Base-by-base conservation (phyloP, 2,329 filamentous ascomycete genomes). In the Fusarium poae region DNA sequence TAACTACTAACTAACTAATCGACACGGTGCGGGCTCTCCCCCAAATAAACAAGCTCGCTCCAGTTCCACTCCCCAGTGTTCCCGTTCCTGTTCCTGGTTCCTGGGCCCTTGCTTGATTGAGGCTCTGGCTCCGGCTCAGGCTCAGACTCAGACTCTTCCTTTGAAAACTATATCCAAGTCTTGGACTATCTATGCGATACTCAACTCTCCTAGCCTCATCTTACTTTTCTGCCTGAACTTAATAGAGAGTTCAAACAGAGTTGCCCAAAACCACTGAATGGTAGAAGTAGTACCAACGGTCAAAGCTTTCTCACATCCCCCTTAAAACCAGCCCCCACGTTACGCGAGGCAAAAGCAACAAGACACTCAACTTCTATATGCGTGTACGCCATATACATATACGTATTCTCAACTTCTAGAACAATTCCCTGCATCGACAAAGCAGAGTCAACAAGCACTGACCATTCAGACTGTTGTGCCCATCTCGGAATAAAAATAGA, bases 301-400 rank as follows among this genome's bases (percentile, higher is more conserved):
- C 72, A 65, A 72, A 74, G 72, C 72, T 73, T 73, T 65, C 62
- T 42, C 40, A 37, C 34, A 21, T 48, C 50, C 62, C 67, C 66
- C 57, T 45, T 55, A 52, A 52, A 45, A 52, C 55, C 64, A 40
- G 40, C 34, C 59, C 59, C 72, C 70, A 74, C 66, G 72, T 72
- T 51, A 46, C 48, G 25, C 68, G 70, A 46, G 48, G 32, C 58
- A 50, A 67, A 57, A 50, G 32, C 59, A 42, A 58, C 58, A 61
- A 57, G 49, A 57, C 56, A 57, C 39, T 65, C 52, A 57, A 67
- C 51, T 50, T 46, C 44, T 63, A 32, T 29, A 43, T 30, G 32
- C 54, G 25, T 20, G 30, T 37, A 57, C 35, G 23, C 11, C 27
- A 45, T 57, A 62, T 57, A 48, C 53, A 44, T 60, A 32, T 56